These are phyloP conservation scores for Uncinocarpus reesii DNA, from an alignment of 2,329 filamentous ascomycete species.

Conservation along the genomic window DNA sequence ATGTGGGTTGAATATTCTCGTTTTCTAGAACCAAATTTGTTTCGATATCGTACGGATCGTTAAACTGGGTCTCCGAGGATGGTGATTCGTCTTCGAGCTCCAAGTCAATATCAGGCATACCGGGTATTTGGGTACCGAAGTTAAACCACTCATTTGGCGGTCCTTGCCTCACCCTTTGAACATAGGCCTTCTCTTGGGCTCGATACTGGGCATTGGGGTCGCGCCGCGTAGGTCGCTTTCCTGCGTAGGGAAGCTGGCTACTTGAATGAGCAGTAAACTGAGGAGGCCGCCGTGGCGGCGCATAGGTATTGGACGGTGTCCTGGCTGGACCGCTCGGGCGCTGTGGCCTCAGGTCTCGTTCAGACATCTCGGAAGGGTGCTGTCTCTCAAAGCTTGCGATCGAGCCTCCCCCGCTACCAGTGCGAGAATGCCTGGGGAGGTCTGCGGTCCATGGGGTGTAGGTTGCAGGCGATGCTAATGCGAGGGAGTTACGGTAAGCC, in stretches of 20 bases:
- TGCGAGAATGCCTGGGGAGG: constrained; percentile 30
- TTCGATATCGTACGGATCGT: constrained; percentile 79
- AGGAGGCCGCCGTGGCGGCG: constrained; percentile 48
- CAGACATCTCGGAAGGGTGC: constrained; percentile 23
- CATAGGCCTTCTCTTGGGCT: constrained; percentile 87
- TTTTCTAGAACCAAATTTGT: constrained; percentile 87
- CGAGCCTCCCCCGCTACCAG: constrained; percentile 32
- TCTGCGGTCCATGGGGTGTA: constrained; percentile 15
- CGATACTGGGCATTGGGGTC: constrained; percentile 65
- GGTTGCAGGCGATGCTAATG: constrained; percentile 7
- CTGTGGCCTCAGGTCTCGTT: constrained; percentile 44
- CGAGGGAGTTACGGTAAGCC: background rate
- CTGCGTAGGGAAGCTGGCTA: constrained; percentile 48
- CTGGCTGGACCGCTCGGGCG: constrained; percentile 59
- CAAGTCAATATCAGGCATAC: constrained; percentile 54
- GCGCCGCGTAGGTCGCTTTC: constrained; percentile 44
- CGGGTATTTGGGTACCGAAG: constrained; percentile 51
- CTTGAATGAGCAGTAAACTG: constrained; percentile 40
- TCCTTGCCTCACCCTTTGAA: constrained; percentile 80
- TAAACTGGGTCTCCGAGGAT: constrained; percentile 66
- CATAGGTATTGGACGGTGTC: constrained; percentile 72
- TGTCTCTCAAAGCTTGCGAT: constrained; percentile 30
- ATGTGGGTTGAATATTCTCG: constrained; percentile 75
- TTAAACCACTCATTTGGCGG: constrained; percentile 59
- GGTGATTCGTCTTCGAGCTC: constrained; percentile 88